A percentile compares a stretch with the other conserved stretches of the same genome.
These are phyloP conservation scores for Fusarium sp. DNA, from an alignment of 2,329 filamentous ascomycete species.

Conservation along the genomic window DNA sequence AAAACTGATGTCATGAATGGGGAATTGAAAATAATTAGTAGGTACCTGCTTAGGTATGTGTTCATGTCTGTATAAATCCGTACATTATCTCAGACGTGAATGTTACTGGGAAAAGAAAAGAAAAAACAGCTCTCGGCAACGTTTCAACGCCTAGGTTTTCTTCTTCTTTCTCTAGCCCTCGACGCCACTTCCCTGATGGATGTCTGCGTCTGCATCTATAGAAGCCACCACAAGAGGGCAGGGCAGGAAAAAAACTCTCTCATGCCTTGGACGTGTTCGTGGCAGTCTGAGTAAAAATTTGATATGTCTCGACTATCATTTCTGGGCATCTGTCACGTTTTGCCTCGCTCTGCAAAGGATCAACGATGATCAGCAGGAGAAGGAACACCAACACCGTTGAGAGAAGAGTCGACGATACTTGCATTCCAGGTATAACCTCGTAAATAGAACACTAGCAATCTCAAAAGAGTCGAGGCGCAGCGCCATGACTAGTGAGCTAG, in stretches of 20 bases:
- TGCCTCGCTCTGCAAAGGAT: constrained; percentile 20
- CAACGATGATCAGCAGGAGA: constrained; percentile 31
- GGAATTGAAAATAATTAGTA: background rate
- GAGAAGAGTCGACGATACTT: constrained; percentile 21
- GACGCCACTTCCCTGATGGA: constrained; percentile 26
- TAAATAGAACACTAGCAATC: constrained; percentile 32
- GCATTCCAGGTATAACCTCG: constrained; percentile 15
- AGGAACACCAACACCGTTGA: background rate
- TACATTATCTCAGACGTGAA: background rate
- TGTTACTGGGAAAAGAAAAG: background rate
- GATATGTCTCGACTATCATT: constrained; percentile 3
- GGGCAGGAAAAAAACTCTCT: background rate
- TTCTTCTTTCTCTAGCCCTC: constrained; percentile 6
- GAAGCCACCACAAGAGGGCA: background rate
- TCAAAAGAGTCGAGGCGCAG: constrained; percentile 27
- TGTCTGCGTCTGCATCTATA: background rate
- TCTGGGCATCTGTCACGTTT: constrained; percentile 35
- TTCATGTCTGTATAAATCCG: background rate
- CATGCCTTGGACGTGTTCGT: background rate
- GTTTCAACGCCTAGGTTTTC: constrained; percentile 13
- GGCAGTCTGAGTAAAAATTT: background rate
- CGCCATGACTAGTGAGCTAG: constrained; percentile 20
- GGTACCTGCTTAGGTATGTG: background rate
- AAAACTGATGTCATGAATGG: constrained; percentile 39
- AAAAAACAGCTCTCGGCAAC: constrained; percentile 7